Evolutionary conservation across 202 grass and related monocot species (phyloP).

Genomic region (Zizania palustris): DNA sequence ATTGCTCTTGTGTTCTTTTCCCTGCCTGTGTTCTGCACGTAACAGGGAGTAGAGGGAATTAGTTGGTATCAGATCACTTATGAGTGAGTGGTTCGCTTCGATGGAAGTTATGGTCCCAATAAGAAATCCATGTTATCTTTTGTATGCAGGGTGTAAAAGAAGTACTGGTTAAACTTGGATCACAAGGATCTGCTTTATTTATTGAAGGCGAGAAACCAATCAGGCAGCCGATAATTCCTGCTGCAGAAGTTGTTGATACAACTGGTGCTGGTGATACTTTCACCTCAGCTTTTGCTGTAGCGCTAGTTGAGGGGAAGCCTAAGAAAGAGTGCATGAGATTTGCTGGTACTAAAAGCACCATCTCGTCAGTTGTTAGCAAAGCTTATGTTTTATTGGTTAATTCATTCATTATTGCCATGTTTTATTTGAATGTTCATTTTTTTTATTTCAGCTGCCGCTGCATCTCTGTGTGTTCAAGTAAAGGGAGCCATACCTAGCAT

Average conservation of each 20-base stretch:
- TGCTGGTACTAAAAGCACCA: constrained; percentile 62
- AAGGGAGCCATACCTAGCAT: constrained; percentile 97
- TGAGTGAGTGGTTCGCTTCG: background rate
- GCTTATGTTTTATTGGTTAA: constrained; percentile 1
- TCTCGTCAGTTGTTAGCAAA: background rate
- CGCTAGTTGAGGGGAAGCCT: constrained; percentile 80
- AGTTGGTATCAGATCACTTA: no score
- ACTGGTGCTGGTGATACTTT: constrained; percentile 95
- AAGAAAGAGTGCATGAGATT: constrained; percentile 89
- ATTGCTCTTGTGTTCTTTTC: no score
- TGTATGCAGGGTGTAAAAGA: constrained; percentile 67
- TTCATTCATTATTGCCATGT: background rate
- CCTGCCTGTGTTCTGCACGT: no score
- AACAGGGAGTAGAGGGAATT: no score
- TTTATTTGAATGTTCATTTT: constrained; percentile 26
- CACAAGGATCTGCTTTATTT: constrained; percentile 91
- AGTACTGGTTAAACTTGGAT: constrained; percentile 89
- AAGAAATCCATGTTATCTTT: constrained; percentile 18
- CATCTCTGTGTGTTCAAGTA: constrained; percentile 80
- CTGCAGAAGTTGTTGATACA: constrained; percentile 83
- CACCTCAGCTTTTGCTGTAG: constrained; percentile 94
- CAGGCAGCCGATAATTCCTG: constrained; percentile 69
- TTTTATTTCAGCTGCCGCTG: constrained; percentile 77
- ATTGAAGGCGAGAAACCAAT: constrained; percentile 78
- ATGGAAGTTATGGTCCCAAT: background rate